These are phyloP conservation scores for Arabidopsis suecica DNA, from an alignment of 345 rosid genomes.

Conservation along the genomic window DNA sequence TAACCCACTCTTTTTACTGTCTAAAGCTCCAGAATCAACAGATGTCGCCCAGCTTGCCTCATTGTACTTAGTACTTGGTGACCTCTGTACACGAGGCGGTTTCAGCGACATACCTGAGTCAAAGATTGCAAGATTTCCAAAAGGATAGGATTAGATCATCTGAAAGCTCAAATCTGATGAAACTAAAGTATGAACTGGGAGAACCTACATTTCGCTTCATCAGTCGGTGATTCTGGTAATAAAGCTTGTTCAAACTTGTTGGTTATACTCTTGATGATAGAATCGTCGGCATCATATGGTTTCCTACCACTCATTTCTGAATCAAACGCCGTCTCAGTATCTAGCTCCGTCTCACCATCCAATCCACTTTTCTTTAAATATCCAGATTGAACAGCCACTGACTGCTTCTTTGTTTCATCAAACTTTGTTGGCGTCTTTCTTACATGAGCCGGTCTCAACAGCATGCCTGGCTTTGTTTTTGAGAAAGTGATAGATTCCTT, in stretches of 20 bases:
- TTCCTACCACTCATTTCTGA: constrained; percentile 49
- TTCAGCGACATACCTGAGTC: constrained; percentile 68
- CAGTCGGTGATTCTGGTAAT: constrained; percentile 56
- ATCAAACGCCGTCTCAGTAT: constrained; percentile 38
- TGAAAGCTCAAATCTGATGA: constrained; percentile 24
- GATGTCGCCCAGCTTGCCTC: constrained; percentile 49
- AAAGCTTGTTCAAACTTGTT: constrained; percentile 55
- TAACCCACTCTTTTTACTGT: constrained; percentile 34
- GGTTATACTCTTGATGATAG: constrained; percentile 49
- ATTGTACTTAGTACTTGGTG: constrained; percentile 55
- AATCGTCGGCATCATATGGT: constrained; percentile 51
- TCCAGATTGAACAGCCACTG: constrained; percentile 54
- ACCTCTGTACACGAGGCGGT: constrained; percentile 67
- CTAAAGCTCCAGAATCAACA: constrained; percentile 53
- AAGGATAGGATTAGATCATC: constrained; percentile 16
- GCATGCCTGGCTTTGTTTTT: constrained; percentile 91
- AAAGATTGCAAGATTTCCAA: not conserved
- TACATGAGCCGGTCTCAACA: constrained; percentile 83
- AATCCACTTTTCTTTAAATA: constrained; percentile 38
- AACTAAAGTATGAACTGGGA: constrained; percentile 31
- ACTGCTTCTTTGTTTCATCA: constrained; percentile 59
- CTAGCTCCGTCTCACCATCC: constrained; percentile 46
- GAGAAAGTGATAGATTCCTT: constrained; percentile 80
- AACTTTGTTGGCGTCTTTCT: constrained; percentile 62
- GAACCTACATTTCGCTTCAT: constrained; percentile 63